A percentile compares a stretch with the other conserved stretches of the same genome.
Evolutionary conservation across 371 early-diverging fungal species (phyloP).

Genomic region (Nematocida sp.): DNA sequence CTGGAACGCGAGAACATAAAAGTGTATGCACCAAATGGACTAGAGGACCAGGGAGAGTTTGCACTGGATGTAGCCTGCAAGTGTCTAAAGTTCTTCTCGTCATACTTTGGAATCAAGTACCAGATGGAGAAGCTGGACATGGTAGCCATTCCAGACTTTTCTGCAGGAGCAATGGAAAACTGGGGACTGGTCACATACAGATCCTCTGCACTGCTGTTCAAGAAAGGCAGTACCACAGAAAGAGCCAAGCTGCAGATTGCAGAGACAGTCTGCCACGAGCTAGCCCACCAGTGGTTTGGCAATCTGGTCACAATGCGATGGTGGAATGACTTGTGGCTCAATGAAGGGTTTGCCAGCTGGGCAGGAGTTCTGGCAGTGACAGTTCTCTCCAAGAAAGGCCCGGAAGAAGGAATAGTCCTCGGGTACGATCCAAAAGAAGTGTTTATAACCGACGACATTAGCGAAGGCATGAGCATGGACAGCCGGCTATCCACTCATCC

Average conservation of each 20-base stretch:
- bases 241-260: slow-evolving; percentile 71
- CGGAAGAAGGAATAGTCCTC: too few relatives aligned
- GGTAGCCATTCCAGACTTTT: slow-evolving; percentile 79
- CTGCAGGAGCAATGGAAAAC: slow-evolving; percentile 74
- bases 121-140: slow-evolving; percentile 79
- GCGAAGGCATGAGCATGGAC: slow-evolving; percentile 71
- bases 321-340: slow-evolving; percentile 87
- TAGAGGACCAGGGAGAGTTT: slow-evolving; percentile 70
- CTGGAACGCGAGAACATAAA: slow-evolving; percentile 72
- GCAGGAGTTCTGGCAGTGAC: slow-evolving; percentile 74
- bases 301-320: slow-evolving; percentile 81
- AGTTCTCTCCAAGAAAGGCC: slow-evolving; percentile 70
- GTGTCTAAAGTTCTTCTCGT: slow-evolving; percentile 71
- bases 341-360: slow-evolving; percentile 91
- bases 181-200: slow-evolving; percentile 89
- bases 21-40: slow-evolving; percentile 71
- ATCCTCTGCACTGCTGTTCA: slow-evolving; percentile 69
- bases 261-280: slow-evolving; percentile 78
- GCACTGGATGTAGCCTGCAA: slow-evolving; percentile 70
- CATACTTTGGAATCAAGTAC: slow-evolving; percentile 74
- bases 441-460: slow-evolving; percentile 70
- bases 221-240: slow-evolving; percentile 68
- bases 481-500: slow-evolving; percentile 77
- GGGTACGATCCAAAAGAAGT: slow-evolving; percentile 60
- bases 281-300: slow-evolving; percentile 91